Base-by-base conservation (phyloP, 1,284 basidiomycete species). In the Ceratobasidium sp. region DNA sequence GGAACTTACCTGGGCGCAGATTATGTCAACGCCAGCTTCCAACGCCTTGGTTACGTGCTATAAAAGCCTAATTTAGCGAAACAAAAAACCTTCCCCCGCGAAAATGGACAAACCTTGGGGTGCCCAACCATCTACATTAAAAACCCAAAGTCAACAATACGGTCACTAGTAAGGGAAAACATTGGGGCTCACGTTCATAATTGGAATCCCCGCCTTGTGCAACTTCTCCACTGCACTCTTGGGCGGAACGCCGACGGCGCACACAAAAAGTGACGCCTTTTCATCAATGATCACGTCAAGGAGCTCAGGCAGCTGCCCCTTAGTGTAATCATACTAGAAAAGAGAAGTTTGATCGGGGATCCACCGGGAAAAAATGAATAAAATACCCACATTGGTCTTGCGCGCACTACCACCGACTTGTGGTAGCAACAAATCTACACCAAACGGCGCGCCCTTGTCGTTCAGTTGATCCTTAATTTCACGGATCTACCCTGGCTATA, bases 201-300 rank as follows among this genome's bases (percentile, higher is more conserved):
- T 86, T 39, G 89, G 86, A 77, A 96, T 95, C 11, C 92, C 90
- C 8, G 91, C 91, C 77, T 87, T 83, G 84, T 96, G 94, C 46
- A 96, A 85, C 78, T 85, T 88, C 54, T 95, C 92, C 29, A 96
- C 92, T 27, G 87, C 89, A 76, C 87, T 85, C 78, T 87, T 88
- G 5, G 94, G 92, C 0, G 94, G 94, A 1, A 96, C 89, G 77
- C 94, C 94, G 61, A 84, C 82, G 14, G 84, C 80, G 77, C 90
- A 95, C 68, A 96, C 94, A 80, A 96, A 96, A 7, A 96, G 87
- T 27, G 87, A 83, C 0, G 92, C 84, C 80, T 91, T 92, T 82
- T 95, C 92, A 75, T 95, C 91, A 80, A 96, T 93, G 80, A 96
- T 94, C 68, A 96, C 90, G 76, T 94, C 88, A 72, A 96, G 87